Percentiles rank a stretch among this genome's conserved stretches.
phyloP scores from a whole-genome alignment of 495 filamentous ascomycete species.

The Hypoxylon cercidicola region DNA sequence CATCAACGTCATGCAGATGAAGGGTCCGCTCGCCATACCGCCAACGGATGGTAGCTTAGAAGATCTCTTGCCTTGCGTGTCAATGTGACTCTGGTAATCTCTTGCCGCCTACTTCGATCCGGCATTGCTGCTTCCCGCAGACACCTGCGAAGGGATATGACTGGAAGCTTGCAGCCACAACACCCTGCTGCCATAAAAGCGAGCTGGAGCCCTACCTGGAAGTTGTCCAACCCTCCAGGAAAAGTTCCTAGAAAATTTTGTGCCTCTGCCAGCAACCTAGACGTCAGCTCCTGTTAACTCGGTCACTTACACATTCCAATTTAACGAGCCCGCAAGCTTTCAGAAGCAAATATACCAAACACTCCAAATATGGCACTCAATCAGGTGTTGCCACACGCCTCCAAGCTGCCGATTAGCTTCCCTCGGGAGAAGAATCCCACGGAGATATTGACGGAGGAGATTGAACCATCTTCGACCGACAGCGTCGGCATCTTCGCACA shows the following conservation, averaged over 20 bases:
- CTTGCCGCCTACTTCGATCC: constrained; percentile 22
- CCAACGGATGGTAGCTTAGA: constrained; percentile 38
- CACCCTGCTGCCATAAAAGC: constrained; percentile 23
- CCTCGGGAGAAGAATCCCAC: constrained; percentile 29
- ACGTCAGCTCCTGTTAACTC: not conserved
- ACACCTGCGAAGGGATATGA: not conserved
- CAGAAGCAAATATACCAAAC: constrained; percentile 15
- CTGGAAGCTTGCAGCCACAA: constrained; percentile 1
- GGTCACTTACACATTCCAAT: not conserved
- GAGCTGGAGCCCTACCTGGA: constrained; percentile 1
- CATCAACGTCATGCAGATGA: constrained; percentile 37
- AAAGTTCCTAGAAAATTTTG: not conserved
- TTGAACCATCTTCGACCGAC: constrained; percentile 4
- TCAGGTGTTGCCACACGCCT: constrained; percentile 29
- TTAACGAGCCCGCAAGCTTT: not conserved
- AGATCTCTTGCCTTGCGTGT: constrained; percentile 22
- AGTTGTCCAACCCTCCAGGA: not conserved
- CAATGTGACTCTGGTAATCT: constrained; percentile 36
- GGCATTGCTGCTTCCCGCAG: constrained; percentile 11
- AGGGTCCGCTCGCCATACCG: constrained; percentile 42
- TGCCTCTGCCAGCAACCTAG: constrained; percentile 1
- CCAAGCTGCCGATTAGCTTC: constrained; percentile 8
- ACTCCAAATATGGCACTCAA: constrained; percentile 34
- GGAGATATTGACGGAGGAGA: constrained; percentile 32
- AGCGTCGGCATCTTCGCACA: constrained; percentile 23